These are phyloP conservation scores for Kuraishia capsulata DNA, from an alignment of 805 yeast species.

Conservation along the genomic window DNA sequence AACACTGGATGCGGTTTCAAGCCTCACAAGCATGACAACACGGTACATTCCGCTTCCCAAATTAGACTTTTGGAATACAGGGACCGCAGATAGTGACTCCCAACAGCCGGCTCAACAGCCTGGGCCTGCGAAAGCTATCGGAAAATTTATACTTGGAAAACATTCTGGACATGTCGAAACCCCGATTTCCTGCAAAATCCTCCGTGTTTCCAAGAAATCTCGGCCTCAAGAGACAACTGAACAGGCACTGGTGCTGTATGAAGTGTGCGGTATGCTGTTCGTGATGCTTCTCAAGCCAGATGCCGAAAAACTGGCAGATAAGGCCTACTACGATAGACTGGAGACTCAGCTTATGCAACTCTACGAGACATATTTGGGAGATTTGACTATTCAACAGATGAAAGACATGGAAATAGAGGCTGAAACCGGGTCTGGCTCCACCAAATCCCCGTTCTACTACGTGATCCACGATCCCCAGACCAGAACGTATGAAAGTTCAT, in stretches of 20 bases:
- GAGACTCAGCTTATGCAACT: constrained; percentile 11
- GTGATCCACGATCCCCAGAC: constrained; percentile 11
- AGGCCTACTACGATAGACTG: constrained; percentile 7
- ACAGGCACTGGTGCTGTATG: constrained; percentile 19
- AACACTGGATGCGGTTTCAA: constrained; percentile 16
- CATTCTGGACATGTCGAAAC: too few species aligned
- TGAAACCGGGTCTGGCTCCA: too few species aligned
- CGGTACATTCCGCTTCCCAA: too few species aligned
- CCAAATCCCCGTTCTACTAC: constrained; percentile 12
- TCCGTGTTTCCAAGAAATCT: too few species aligned
- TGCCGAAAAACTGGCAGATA: neutral
- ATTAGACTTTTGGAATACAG: too few species aligned
- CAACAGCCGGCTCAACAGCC: too few species aligned
- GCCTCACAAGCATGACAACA: constrained; percentile 9
- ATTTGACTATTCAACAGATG: constrained; percentile 16
- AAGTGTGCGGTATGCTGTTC: constrained; percentile 19
- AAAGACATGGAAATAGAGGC: constrained; percentile 7
- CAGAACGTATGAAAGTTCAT: constrained; percentile 14
- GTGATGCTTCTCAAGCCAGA: constrained; percentile 8
- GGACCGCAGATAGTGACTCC: too few species aligned
- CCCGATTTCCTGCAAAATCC: too few species aligned
- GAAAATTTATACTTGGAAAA: too few species aligned
- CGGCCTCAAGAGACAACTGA: too few species aligned
- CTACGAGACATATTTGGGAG: constrained; percentile 15
- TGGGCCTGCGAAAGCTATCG: too few species aligned